Evolutionary conservation across 306 rosid species (phyloP).

Genomic region (Castanospermum australe): DNA sequence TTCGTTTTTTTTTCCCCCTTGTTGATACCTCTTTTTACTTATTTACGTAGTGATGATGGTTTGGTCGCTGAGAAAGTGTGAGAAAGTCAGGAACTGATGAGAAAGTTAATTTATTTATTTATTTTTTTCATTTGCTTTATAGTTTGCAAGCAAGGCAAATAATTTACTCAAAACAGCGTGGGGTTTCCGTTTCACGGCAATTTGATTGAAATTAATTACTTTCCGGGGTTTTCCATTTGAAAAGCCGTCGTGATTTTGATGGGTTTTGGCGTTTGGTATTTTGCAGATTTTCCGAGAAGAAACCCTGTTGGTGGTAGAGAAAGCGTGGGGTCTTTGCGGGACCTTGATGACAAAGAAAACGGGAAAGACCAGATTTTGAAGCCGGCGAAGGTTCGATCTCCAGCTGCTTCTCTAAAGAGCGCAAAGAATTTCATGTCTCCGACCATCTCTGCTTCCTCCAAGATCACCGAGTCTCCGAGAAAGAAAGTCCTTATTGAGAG

Average conservation of each 20-base stretch:
- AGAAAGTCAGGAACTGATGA: background rate
- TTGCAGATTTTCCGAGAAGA: slow-evolving; percentile 54
- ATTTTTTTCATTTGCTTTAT: background rate
- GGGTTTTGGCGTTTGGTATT: background rate
- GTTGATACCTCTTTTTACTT: background rate
- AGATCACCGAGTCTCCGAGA: slow-evolving; percentile 64
- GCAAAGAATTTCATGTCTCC: slow-evolving; percentile 88
- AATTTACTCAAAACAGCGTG: background rate
- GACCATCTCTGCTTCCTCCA: slow-evolving; percentile 80
- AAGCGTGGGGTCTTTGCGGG: slow-evolving; percentile 26
- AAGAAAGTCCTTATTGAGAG: slow-evolving; percentile 68
- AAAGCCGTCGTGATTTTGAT: background rate
- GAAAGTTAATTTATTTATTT: no score
- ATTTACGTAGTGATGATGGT: background rate
- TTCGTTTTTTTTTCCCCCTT: background rate
- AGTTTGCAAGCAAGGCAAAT: no score
- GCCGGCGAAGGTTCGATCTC: slow-evolving; percentile 52
- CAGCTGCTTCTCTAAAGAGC: slow-evolving; percentile 47
- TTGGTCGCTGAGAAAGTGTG: slow-evolving; percentile 36
- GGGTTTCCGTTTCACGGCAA: background rate
- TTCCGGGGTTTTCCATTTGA: background rate
- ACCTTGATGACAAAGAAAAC: slow-evolving; percentile 76
- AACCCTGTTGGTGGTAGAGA: slow-evolving; percentile 47
- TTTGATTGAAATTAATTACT: background rate
- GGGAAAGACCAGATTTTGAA: slow-evolving; percentile 54